Evolutionary conservation across 1,284 basidiomycete species (phyloP), one percentile per base, ranked within the genome.

Genomic region (Ceratobasidium sp.): DNA sequence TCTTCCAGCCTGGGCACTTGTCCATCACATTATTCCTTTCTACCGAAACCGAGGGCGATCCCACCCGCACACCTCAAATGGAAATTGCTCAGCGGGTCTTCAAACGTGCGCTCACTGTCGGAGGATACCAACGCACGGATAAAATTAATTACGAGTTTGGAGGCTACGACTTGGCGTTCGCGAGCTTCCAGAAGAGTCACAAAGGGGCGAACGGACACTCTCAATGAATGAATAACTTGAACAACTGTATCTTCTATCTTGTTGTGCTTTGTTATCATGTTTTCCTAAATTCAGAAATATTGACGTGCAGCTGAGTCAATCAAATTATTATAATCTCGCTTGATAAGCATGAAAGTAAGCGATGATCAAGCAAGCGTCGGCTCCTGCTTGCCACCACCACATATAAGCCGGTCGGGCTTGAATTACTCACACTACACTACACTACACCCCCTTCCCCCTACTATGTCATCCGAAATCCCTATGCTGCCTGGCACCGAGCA

Each of bases 141-240:
- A 94, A 98, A 82, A 99, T 99, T 83, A 94, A 97, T 81, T 99
- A 99, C 86, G 96, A 98, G 83, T 97, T 99, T 82, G 94, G 94
- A 67, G 95, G 93, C 66, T 99, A 99, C 83, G 95, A 97, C 83
- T 87, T 99, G 77, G 94, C 96, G 47, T 99, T 96, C 82, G 93
- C 93, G 45, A 96, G 91, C 82, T 97, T 96, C 83, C 93, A 96
- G 79, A 75, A 74, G 72, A 75, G 66, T 36, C 56, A 67, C 33
- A 67, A 54, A 51, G 65, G 53, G 31, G 36, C 41, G 24, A 63
- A 63, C 24, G 44, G 60, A 24, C 59, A 62, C 9, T 15, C 45
- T 6, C 24, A 45, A 63, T 63, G n/a, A n/a, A n/a, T n/a, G 22
- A 24, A n/a, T 17, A 19, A 11, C 27, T 48, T 48, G 27, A 5